Conservation (phyloP, 2,329 filamentous ascomycete genomes). For the Cercospora beticola region DNA sequence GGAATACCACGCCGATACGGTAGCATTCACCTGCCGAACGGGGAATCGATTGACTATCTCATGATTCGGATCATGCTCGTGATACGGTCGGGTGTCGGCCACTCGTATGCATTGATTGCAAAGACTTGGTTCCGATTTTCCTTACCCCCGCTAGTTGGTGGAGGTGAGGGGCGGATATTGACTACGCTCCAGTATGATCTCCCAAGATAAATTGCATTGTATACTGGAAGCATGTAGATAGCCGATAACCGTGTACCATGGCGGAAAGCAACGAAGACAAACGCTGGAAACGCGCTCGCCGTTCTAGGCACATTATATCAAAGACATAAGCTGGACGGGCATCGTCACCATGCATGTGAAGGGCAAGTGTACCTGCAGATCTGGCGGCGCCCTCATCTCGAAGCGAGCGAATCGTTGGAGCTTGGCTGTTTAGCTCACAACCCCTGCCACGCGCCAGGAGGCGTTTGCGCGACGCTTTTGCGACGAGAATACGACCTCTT, state of each 20-base stretch:
- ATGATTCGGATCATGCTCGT: neutral
- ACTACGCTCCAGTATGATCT: neutral
- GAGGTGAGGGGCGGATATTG: neutral
- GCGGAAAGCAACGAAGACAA: neutral
- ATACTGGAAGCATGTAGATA: neutral
- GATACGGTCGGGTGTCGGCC: neutral
- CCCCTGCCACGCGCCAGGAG: slow-evolving; percentile 14
- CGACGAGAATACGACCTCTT: slow-evolving; percentile 4
- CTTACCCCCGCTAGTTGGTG: neutral
- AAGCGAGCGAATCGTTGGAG: slow-evolving; percentile 6
- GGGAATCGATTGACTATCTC: neutral
- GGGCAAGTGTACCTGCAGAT: slow-evolving; percentile 9
- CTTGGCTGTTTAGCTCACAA: neutral
- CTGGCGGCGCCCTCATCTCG: slow-evolving; percentile 6
- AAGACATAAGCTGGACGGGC: neutral
- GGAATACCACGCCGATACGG: neutral
- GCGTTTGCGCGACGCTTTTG: slow-evolving; percentile 10
- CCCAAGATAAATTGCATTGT: neutral
- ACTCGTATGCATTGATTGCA: slow-evolving; percentile 5
- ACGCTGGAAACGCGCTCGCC: neutral
- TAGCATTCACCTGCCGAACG: neutral
- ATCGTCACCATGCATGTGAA: neutral
- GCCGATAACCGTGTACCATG: neutral
- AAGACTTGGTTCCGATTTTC: neutral
- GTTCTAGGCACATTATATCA: neutral